Percentiles rank a stretch among this genome's conserved stretches.
These are phyloP conservation scores for Abelmoschus esculentus DNA, from an alignment of 345 rosid genomes.

Conservation along the genomic window DNA sequence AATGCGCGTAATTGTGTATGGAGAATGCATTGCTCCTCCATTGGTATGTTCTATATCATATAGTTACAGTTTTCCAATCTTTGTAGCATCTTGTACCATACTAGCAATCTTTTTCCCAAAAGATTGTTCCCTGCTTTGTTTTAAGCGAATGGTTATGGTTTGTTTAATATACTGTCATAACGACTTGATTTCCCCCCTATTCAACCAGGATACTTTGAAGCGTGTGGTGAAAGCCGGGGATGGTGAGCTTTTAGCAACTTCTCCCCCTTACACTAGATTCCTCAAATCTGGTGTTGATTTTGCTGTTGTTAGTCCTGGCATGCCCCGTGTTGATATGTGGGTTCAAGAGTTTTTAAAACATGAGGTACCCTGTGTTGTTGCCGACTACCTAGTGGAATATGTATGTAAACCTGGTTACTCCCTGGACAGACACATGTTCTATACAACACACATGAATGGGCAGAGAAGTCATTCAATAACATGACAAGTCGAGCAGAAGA, in stretches of 20 bases:
- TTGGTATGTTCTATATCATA: conserved; percentile 45
- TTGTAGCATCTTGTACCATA: neutral
- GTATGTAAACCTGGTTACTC: conserved; percentile 88
- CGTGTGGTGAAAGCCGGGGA: conserved; percentile 91
- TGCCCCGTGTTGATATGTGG: conserved; percentile 63
- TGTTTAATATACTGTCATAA: neutral
- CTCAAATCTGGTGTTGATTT: conserved; percentile 64
- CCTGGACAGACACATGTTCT: conserved; percentile 74
- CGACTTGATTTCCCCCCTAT: neutral
- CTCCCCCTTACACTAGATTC: conserved; percentile 88
- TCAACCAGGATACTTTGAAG: conserved; percentile 82
- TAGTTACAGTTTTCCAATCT: conserved; percentile 1
- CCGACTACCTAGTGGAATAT: conserved; percentile 91
- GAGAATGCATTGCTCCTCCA: conserved; percentile 82
- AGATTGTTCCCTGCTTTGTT: neutral
- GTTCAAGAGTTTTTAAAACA: conserved; percentile 76
- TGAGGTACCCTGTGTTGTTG: conserved; percentile 72
- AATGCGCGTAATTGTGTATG: conserved; percentile 66
- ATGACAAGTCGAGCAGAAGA: conserved; percentile 38
- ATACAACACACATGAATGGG: conserved; percentile 69
- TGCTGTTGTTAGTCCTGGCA: conserved; percentile 75
- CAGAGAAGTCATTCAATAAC: conserved; percentile 53
- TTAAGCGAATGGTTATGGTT: neutral
- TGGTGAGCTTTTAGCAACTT: conserved; percentile 83
- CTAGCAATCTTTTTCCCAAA: neutral